Percentiles rank a stretch among this genome's conserved stretches.
Evolutionary conservation across 192 early-diverging fungal genomes (phyloP).

Genomic region (Coemansia sp.): DNA sequence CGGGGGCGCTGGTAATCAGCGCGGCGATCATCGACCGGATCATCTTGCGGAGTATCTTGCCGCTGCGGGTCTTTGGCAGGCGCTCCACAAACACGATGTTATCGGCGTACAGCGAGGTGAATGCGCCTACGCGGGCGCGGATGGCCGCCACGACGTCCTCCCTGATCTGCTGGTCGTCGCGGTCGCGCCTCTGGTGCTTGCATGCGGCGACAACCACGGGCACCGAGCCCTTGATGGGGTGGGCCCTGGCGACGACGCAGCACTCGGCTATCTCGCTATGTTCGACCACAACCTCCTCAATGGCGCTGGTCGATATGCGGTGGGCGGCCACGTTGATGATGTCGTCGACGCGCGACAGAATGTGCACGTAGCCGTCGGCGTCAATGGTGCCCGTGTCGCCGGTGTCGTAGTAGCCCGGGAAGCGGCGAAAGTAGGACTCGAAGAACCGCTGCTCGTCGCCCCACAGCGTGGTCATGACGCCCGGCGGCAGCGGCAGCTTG

Average conservation of each 20-base stretch:
- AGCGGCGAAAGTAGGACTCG: conserved; percentile 73
- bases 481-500: conserved; percentile 83
- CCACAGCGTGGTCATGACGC: conserved; percentile 77
- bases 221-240: conserved; percentile 69
- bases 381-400: conserved; percentile 85
- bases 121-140: conserved; percentile 75
- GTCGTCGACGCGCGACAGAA: conserved; percentile 73
- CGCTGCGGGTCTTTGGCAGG: conserved; percentile 85
- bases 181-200: conserved; percentile 41
- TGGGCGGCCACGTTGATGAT: conserved; percentile 91
- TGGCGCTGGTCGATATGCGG: conserved; percentile 76
- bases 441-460: conserved; percentile 75
- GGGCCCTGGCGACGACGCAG: conserved; percentile 68
- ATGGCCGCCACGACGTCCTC: conserved; percentile 64
- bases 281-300: conserved; percentile 76
- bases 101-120: conserved; percentile 74
- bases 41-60: conserved; percentile 81
- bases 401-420: conserved; percentile 81
- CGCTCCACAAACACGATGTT: conserved; percentile 66
- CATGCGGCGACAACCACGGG: conserved; percentile 65
- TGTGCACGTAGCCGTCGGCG: conserved; percentile 71
- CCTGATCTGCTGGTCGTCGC: conserved; percentile 52
- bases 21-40: conserved; percentile 67
- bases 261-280: conserved; percentile 71
- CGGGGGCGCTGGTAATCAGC: not conserved